A percentile compares a stretch with the other conserved stretches of the same genome.
These are phyloP conservation scores for Suhomyces sp. DNA, from an alignment of 805 yeast genomes.

Conservation along the genomic window DNA sequence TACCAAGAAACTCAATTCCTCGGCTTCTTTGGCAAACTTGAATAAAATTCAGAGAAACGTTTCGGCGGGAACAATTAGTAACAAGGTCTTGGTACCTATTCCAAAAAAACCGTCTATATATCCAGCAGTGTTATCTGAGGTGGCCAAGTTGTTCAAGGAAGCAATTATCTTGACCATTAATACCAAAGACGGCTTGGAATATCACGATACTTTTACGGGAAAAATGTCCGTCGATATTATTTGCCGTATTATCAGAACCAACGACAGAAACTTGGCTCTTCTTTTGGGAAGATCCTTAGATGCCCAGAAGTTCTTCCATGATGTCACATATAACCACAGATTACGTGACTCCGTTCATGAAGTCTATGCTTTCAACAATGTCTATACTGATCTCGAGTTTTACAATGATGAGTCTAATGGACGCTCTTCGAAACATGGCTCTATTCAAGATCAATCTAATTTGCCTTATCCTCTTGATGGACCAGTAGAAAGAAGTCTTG, in stretches of 20 bases:
- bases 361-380: constrained; percentile 77
- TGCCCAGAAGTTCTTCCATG: constrained; percentile 92
- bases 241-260: constrained; percentile 79
- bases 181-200: constrained; percentile 86
- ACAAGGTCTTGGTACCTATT: constrained; percentile 15
- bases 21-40: constrained; percentile 27
- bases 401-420: constrained; percentile 33
- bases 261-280: constrained; percentile 87
- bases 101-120: constrained; percentile 67
- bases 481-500: constrained; percentile 9
- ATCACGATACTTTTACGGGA: constrained; percentile 92
- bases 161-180: constrained; percentile 69
- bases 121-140: constrained; percentile 85
- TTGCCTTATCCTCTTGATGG: constrained; percentile 12
- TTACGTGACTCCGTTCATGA: constrained; percentile 84
- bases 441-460: constrained; percentile 20
- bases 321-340: constrained; percentile 92
- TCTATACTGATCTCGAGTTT: constrained; percentile 43
- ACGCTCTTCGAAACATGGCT: constrained; percentile 27
- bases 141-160: constrained; percentile 74
- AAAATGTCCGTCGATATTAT: constrained; percentile 91
- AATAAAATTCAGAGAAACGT: constrained; percentile 27
- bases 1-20: constrained; percentile 37
- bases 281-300: constrained; percentile 88
- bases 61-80: constrained; percentile 21